phyloP scores from a whole-genome alignment of 345 rosid genomes.

The Salix caprea region DNA sequence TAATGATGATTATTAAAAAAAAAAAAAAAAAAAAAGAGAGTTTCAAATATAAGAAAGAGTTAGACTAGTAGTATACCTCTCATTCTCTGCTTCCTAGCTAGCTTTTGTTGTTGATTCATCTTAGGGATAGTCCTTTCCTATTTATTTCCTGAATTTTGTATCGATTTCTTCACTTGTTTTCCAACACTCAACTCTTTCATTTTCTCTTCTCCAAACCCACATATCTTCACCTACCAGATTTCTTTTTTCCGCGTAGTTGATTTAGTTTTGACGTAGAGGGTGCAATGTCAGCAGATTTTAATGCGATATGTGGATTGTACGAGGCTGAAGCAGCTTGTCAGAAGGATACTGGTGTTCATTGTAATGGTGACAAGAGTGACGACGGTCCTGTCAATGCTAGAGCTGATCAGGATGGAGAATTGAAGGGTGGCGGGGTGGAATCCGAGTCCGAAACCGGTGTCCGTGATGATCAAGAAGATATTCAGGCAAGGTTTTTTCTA shows the following conservation, averaged over 20 bases:
- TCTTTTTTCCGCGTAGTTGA: too few species aligned
- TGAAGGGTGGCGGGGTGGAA: background rate
- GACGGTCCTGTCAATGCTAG: background rate
- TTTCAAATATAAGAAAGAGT: too few species aligned
- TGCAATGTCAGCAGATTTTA: background rate
- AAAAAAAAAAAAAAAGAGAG: too few species aligned
- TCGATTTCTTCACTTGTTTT: too few species aligned
- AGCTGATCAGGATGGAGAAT: background rate
- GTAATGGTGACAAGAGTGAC: background rate
- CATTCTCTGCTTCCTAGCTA: too few species aligned
- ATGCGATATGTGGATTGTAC: background rate
- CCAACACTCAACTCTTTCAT: background rate
- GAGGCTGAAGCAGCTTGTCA: background rate
- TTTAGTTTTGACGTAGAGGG: background rate
- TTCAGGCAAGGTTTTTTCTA: background rate
- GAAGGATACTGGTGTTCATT: background rate
- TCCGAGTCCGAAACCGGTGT: background rate
- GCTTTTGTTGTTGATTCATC: too few species aligned
- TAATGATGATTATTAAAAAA: too few species aligned
- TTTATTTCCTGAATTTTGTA: too few species aligned
- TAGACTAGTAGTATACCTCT: too few species aligned
- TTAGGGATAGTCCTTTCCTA: too few species aligned
- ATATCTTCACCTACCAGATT: background rate
- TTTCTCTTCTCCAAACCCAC: background rate
- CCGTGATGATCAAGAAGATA: background rate